phyloP scores from a whole-genome alignment of 257 asterid genomes.

The Rauvolfia tetraphylla region DNA sequence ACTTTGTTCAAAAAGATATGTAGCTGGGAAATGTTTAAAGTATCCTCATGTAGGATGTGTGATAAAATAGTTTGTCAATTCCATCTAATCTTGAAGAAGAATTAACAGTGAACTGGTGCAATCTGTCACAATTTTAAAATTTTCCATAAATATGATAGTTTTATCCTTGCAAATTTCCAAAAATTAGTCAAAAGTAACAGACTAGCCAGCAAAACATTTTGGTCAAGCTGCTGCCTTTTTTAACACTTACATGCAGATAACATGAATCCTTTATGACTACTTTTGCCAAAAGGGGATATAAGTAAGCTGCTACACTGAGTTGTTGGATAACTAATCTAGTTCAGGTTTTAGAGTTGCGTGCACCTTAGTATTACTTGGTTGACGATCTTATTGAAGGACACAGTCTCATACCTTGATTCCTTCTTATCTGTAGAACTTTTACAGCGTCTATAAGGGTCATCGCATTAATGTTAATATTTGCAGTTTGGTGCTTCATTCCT shows the following conservation, averaged over 20 bases:
- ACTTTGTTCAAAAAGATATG: not conserved
- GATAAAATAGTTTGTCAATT: not conserved
- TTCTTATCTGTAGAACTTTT: not conserved
- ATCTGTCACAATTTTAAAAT: not conserved
- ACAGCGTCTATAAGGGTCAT: too few species aligned
- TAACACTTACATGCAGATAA: not conserved
- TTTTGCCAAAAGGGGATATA: not conserved
- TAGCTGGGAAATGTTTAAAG: not conserved
- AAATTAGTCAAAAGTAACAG: not conserved
- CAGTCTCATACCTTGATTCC: not conserved
- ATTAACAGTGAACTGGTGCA: not conserved
- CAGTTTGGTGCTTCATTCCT: not conserved
- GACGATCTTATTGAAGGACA: not conserved
- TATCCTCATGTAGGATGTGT: not conserved
- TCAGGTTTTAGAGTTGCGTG: not conserved
- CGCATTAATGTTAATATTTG: not conserved
- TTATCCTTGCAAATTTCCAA: too few species aligned
- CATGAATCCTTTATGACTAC: too few species aligned
- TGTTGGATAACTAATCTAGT: not conserved
- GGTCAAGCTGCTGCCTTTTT: not conserved
- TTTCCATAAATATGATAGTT: not conserved
- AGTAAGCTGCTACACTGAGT: not conserved
- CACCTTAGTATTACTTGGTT: not conserved
- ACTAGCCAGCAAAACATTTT: not conserved
- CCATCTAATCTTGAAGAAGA: not conserved